phyloP scores from a whole-genome alignment of 1,284 basidiomycete genomes.

The Rhizopogon parksii region DNA sequence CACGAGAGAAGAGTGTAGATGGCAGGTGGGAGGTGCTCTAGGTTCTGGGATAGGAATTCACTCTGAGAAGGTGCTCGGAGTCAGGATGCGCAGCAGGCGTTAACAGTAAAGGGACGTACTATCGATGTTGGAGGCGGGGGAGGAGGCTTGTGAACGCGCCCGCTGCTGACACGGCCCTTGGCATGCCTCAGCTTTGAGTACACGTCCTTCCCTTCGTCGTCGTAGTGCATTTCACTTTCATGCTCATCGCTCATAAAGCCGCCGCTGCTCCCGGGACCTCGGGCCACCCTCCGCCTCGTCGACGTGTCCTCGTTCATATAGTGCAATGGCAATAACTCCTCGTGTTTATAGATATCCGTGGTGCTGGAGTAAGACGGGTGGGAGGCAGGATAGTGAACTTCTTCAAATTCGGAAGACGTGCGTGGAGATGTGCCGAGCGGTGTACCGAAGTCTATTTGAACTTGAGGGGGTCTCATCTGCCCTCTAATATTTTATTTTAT shows the following conservation, averaged over 20 bases:
- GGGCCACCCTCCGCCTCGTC: slow-evolving; percentile 48
- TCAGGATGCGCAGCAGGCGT: slow-evolving; percentile 8
- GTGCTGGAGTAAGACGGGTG: slow-evolving; percentile 29
- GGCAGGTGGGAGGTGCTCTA: slow-evolving; percentile 75
- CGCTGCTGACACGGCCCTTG: slow-evolving; percentile 48
- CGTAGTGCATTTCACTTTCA: slow-evolving; percentile 34
- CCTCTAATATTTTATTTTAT: slow-evolving; percentile 10
- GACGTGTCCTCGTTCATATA: slow-evolving; percentile 67
- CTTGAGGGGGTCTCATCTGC: slow-evolving; percentile 58
- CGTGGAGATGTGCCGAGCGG: slow-evolving; percentile 38
- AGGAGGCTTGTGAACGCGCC: slow-evolving; percentile 51
- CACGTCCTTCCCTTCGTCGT: slow-evolving; percentile 70
- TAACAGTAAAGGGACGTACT: slow-evolving; percentile 36
- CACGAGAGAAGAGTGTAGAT: slow-evolving; percentile 91
- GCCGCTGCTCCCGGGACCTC: slow-evolving; percentile 34
- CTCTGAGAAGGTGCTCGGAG: slow-evolving; percentile 34
- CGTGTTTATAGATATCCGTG: slow-evolving; percentile 26
- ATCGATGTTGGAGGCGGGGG: slow-evolving; percentile 65
- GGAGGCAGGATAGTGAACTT: slow-evolving; percentile 51
- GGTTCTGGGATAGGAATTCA: slow-evolving; percentile 77
- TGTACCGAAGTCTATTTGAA: slow-evolving; percentile 64
- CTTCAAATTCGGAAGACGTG: slow-evolving; percentile 63
- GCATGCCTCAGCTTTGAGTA: slow-evolving; percentile 56
- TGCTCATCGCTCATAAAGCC: slow-evolving; percentile 32
- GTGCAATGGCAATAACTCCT: slow-evolving; percentile 60